Conservation (phyloP, 495 filamentous ascomycete species). For the Lophiostoma macrostomum region DNA sequence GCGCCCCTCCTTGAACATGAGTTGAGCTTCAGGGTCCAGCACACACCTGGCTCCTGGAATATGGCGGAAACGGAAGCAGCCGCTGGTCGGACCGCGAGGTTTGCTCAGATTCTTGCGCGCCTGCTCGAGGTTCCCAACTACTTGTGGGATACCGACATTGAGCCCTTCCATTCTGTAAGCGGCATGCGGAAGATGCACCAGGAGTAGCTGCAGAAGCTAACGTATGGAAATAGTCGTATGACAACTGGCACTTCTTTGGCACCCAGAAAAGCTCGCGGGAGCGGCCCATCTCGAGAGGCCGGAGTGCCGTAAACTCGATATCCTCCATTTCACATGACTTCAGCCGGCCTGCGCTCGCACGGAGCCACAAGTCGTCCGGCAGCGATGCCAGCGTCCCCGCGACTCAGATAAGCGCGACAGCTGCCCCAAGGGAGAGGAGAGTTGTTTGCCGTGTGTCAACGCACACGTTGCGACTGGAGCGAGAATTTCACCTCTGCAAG, state of each 20-base stretch:
- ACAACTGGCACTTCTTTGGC: constrained; percentile 45
- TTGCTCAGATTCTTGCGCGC: constrained; percentile 28
- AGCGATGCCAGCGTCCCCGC: constrained; percentile 26
- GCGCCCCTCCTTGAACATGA: constrained; percentile 5
- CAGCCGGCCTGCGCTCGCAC: constrained; percentile 16
- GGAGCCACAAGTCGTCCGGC: constrained; percentile 26
- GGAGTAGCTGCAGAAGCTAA: too few species aligned
- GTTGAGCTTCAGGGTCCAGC: constrained; percentile 5
- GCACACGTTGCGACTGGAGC: constrained; percentile 75
- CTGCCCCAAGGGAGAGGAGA: constrained; percentile 26
- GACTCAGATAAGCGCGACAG: background rate
- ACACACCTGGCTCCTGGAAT: constrained; percentile 6
- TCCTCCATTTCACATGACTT: constrained; percentile 24
- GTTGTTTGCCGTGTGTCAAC: constrained; percentile 77
- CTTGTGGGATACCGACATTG: constrained; percentile 30
- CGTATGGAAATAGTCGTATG: constrained; percentile 31
- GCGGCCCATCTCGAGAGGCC: constrained; percentile 21
- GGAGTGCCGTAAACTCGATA: background rate
- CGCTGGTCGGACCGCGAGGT: constrained; percentile 1
- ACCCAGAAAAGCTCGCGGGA: constrained; percentile 22
- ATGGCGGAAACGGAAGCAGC: constrained; percentile 14
- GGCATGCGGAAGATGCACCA: too few species aligned
- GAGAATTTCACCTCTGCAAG: constrained; percentile 76
- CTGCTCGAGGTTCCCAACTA: constrained; percentile 32
- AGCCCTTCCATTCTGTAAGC: constrained; percentile 34